Percentiles rank a stretch among this genome's conserved stretches.
phyloP scores from a whole-genome alignment of 805 yeast species.

The Wickerhamiella azymoides region DNA sequence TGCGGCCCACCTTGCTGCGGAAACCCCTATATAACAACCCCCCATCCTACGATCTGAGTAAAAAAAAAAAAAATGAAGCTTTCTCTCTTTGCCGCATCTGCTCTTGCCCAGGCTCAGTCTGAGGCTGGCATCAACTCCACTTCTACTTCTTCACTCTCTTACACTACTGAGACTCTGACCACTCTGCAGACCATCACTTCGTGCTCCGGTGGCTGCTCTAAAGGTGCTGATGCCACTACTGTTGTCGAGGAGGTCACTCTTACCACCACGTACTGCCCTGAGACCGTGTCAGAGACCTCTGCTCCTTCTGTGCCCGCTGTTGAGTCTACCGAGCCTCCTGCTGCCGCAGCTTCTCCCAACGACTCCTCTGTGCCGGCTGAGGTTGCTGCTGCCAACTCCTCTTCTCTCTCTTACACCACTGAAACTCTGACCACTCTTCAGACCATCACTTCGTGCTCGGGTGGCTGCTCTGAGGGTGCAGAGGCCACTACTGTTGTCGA shows the following conservation, averaged over 20 bases:
- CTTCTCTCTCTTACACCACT: not conserved
- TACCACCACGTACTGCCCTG: conserved; percentile 9
- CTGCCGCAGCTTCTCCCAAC: not conserved
- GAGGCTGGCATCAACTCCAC: not conserved
- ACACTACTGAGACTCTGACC: not conserved
- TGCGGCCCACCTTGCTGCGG: too few species aligned
- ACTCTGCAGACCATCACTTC: conserved; percentile 2
- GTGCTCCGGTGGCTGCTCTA: conserved; percentile 6
- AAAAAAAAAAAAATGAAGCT: not conserved
- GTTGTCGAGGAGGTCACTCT: not conserved
- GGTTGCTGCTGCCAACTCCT: not conserved
- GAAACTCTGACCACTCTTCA: not conserved
- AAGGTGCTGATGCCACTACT: conserved; percentile 3
- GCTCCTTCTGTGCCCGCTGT: not conserved
- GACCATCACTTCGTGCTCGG: conserved; percentile 1
- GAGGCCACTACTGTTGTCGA: not conserved
- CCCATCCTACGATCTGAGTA: too few species aligned
- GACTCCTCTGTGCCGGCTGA: not conserved
- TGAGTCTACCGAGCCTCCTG: not conserved
- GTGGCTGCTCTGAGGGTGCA: not conserved
- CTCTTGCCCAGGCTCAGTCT: not conserved
- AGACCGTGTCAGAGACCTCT: not conserved
- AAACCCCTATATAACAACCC: too few species aligned
- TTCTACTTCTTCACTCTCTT: not conserved
- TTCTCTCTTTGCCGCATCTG: not conserved